Conservation (phyloP, 2,329 filamentous ascomycete genomes). For the Alternaria arbusti region DNA sequence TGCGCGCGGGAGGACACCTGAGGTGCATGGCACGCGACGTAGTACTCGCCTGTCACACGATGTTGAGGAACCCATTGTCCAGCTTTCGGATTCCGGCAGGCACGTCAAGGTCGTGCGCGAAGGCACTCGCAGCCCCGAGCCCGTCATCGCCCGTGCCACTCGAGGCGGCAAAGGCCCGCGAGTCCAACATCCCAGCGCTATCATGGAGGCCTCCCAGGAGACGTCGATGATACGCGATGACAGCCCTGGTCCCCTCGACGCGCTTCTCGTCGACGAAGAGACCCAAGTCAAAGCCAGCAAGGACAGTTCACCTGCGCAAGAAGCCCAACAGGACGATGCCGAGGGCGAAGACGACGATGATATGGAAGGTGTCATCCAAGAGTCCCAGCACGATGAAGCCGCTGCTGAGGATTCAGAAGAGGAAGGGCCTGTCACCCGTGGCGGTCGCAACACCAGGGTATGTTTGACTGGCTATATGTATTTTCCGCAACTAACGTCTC, state of each 20-base stretch:
- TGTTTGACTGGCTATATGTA: slow-evolving; percentile 5
- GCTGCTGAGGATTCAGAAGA: slow-evolving; percentile 55
- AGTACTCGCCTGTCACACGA: slow-evolving; percentile 67
- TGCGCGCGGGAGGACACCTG: slow-evolving; percentile 47
- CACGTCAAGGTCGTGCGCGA: slow-evolving; percentile 62
- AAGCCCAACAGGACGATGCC: slow-evolving; percentile 41
- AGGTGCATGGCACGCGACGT: slow-evolving; percentile 53
- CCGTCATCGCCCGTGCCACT: slow-evolving; percentile 52
- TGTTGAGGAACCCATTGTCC: slow-evolving; percentile 62
- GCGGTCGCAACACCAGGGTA: slow-evolving; percentile 49
- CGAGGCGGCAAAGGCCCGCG: slow-evolving; percentile 58
- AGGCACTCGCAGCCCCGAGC: slow-evolving; percentile 58
- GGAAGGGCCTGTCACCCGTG: slow-evolving; percentile 60
- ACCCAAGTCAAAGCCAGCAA: slow-evolving; percentile 46
- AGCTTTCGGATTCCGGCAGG: slow-evolving; percentile 64
- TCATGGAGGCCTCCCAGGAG: slow-evolving; percentile 63
- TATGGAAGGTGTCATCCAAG: slow-evolving; percentile 50
- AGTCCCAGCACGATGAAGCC: slow-evolving; percentile 48
- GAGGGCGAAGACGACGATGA: slow-evolving; percentile 36
- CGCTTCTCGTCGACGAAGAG: slow-evolving; percentile 42
- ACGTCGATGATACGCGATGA: slow-evolving; percentile 47
- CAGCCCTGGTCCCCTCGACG: slow-evolving; percentile 41
- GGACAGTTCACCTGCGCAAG: slow-evolving; percentile 38
- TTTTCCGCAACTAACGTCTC: slow-evolving; percentile 21
- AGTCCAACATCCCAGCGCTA: slow-evolving; percentile 53